Percentiles rank a stretch among this genome's conserved stretches.
Evolutionary conservation across 2,329 filamentous ascomycete species (phyloP).

Genomic region (Chaetomium sp.): DNA sequence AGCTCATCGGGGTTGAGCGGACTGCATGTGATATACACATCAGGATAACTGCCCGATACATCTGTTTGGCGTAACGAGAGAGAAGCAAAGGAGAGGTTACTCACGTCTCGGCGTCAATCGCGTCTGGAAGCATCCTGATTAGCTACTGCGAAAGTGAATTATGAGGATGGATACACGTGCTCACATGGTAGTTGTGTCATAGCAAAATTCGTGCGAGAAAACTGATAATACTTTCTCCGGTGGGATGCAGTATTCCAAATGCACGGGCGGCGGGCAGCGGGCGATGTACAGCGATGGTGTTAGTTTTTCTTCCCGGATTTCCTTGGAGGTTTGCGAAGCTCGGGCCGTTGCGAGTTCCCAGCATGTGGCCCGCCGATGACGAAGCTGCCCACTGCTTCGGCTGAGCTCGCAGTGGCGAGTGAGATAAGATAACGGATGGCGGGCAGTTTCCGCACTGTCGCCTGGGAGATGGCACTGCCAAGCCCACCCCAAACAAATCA

Average conservation of each 20-base stretch:
- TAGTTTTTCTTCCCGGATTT: not conserved
- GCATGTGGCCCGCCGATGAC: conserved; percentile 23
- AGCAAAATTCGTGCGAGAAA: not conserved
- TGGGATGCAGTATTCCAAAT: not conserved
- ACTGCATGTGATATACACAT: not conserved
- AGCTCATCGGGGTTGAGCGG: conserved; percentile 89
- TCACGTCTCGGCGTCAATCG: conserved; percentile 93
- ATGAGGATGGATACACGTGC: not conserved
- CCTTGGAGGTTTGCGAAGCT: conserved; percentile 15
- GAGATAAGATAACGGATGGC: conserved; percentile 25
- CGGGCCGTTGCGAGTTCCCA: conserved; percentile 11
- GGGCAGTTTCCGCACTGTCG: conserved; percentile 11
- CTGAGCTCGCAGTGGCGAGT: conserved; percentile 2
- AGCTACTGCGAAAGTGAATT: conserved; percentile 9
- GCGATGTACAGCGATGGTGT: not conserved
- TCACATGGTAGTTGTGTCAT: conserved; percentile 27
- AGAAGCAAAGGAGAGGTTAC: conserved; percentile 23
- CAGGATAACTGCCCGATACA: too few species aligned
- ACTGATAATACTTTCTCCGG: too few species aligned
- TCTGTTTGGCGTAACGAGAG: not conserved
- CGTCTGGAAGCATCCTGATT: conserved; percentile 54
- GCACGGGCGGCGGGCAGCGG: not conserved
- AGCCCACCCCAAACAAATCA: conserved; percentile 13
- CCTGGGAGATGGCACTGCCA: conserved; percentile 16
- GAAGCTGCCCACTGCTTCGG: conserved; percentile 6